phyloP scores from a whole-genome alignment of 2,329 filamentous ascomycete genomes.

The Botrytis porri region DNA sequence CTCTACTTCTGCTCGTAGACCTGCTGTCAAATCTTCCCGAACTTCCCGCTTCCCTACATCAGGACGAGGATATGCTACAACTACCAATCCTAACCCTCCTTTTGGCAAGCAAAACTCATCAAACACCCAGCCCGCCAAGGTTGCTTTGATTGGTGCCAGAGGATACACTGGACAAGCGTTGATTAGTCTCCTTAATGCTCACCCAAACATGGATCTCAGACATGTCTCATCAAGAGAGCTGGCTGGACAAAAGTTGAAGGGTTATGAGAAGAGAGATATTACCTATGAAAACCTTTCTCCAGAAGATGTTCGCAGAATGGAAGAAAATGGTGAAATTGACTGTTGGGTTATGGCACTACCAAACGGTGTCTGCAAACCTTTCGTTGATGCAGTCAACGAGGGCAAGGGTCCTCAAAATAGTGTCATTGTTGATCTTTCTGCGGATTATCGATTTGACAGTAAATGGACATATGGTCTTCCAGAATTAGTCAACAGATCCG shows the following conservation, averaged over 20 bases:
- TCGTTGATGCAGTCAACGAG: conserved; percentile 81
- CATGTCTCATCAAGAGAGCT: conserved; percentile 94
- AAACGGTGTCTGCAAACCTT: conserved; percentile 92
- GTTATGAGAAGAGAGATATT: conserved; percentile 87
- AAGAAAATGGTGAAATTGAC: conserved; percentile 80
- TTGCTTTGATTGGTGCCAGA: conserved; percentile 86
- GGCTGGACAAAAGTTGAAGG: conserved; percentile 78
- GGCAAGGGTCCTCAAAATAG: conserved; percentile 60
- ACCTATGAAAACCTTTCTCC: conserved; percentile 86
- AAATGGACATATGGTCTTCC: conserved; percentile 88
- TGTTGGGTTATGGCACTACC: conserved; percentile 98
- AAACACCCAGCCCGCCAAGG: conserved; percentile 72
- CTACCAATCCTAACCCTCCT: conserved; percentile 85
- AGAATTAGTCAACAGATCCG: conserved; percentile 73
- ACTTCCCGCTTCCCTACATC: conserved; percentile 23
- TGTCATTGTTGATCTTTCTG: conserved; percentile 90
- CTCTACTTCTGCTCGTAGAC: conserved; percentile 55
- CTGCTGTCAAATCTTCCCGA: conserved; percentile 29
- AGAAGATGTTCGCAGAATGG: conserved; percentile 83
- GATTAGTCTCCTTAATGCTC: conserved; percentile 79
- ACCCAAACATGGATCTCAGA: conserved; percentile 84
- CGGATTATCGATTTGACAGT: conserved; percentile 87
- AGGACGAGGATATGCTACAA: conserved; percentile 55
- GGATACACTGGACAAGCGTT: conserved; percentile 93
- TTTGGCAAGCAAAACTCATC: conserved; percentile 85